Evolutionary conservation across 2,329 filamentous ascomycete genomes (phyloP).

Genomic region (Chaetothyriales sp.): DNA sequence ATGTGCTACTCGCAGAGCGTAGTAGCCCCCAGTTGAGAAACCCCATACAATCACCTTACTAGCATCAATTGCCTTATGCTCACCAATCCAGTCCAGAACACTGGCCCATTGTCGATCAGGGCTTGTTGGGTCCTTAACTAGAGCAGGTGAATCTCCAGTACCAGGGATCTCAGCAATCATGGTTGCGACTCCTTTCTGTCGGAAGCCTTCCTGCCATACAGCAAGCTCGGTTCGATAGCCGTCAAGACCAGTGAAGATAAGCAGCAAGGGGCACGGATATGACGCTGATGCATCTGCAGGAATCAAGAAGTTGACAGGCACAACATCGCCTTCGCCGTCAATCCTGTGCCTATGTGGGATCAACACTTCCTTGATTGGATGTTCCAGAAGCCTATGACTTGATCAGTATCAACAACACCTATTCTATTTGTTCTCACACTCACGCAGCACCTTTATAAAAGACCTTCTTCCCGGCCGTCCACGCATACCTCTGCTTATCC

Average conservation of each 20-base stretch:
- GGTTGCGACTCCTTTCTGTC: constrained; percentile 34
- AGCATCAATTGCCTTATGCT: constrained; percentile 34
- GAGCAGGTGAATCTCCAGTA: constrained; percentile 52
- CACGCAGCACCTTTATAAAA: constrained; percentile 18
- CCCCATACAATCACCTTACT: constrained; percentile 39
- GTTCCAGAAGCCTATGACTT: constrained; percentile 13
- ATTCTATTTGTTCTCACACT: constrained; percentile 2
- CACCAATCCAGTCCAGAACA: constrained; percentile 39
- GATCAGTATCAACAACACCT: constrained; percentile 2
- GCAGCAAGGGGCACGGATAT: constrained; percentile 35
- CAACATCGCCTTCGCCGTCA: constrained; percentile 33
- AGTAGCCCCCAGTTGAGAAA: constrained; percentile 43
- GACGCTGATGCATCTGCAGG: constrained; percentile 32
- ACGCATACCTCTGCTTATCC: constrained; percentile 16
- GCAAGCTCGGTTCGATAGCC: constrained; percentile 40
- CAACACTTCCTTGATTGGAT: constrained; percentile 44
- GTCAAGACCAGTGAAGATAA: constrained; percentile 45
- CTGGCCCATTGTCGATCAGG: constrained; percentile 41
- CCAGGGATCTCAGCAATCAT: constrained; percentile 52
- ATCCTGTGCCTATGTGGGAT: constrained; percentile 43
- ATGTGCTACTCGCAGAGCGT: constrained; percentile 43
- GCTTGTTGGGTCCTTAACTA: constrained; percentile 42
- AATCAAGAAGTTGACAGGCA: constrained; percentile 52
- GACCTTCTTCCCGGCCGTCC: constrained; percentile 15
- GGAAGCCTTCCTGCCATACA: constrained; percentile 16